Conservation (phyloP, 2,329 filamentous ascomycete genomes). For the Epicoccum sorghinum region DNA sequence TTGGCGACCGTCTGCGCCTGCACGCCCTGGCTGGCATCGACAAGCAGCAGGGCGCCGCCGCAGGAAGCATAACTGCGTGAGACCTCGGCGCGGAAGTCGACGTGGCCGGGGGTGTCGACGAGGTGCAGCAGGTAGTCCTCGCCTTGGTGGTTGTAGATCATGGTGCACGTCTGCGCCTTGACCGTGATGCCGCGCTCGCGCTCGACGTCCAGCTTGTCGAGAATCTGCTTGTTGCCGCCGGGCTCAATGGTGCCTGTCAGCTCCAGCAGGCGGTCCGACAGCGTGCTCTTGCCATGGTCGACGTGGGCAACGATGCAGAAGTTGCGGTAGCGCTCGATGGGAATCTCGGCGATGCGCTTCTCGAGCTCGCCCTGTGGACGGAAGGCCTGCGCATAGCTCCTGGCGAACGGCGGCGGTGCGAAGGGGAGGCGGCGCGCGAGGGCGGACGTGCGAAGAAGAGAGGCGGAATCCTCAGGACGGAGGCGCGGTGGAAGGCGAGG, state of each 20-base stretch:
- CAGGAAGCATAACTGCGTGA: constrained; percentile 95
- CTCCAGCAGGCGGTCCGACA: constrained; percentile 90
- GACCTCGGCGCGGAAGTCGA: constrained; percentile 96
- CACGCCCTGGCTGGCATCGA: constrained; percentile 94
- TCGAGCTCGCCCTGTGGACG: constrained; percentile 61
- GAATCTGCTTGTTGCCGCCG: constrained; percentile 88
- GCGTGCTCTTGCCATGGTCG: constrained; percentile 97
- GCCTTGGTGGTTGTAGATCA: constrained; percentile 89
- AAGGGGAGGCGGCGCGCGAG: constrained; percentile 29
- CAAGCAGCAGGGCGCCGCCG: constrained; percentile 84
- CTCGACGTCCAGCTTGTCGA: constrained; percentile 97
- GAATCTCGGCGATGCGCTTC: constrained; percentile 72
- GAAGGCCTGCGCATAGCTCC: constrained; percentile 45
- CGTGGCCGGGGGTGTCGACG: constrained; percentile 95
- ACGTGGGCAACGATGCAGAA: constrained; percentile 99
- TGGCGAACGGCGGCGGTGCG: constrained; percentile 3
- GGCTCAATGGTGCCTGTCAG: constrained; percentile 89
- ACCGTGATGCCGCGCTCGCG: constrained; percentile 96
- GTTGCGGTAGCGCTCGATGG: constrained; percentile 82
- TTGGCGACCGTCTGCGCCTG: constrained; percentile 99
- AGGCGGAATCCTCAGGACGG: not conserved
- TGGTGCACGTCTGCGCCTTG: constrained; percentile 97
- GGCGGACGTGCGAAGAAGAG: not conserved
- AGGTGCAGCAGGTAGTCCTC: constrained; percentile 92
- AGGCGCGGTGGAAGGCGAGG: not conserved